Percentiles rank a stretch among this genome's conserved stretches.
These are phyloP conservation scores for Pseudoneurospora amorphoporcata DNA, from an alignment of 495 filamentous ascomycete genomes.

Conservation along the genomic window DNA sequence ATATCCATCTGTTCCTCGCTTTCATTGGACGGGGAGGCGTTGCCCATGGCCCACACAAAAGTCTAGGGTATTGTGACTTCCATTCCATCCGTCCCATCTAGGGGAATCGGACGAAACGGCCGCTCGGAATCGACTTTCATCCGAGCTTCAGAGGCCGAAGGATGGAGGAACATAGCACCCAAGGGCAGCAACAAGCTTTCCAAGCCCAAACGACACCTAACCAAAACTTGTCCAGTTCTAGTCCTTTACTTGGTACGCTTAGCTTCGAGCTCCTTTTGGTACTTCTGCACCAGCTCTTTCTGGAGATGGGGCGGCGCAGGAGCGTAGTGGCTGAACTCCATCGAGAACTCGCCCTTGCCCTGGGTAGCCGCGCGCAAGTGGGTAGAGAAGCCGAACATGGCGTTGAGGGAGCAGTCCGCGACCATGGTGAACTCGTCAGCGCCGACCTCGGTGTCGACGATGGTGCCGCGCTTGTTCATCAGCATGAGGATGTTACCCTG, in stretches of 20 bases:
- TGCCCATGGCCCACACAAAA: neutral
- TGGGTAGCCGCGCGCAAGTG: slow-evolving; percentile 89
- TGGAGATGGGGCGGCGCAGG: slow-evolving; percentile 82
- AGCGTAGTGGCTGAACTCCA: slow-evolving; percentile 97
- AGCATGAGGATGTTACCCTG: slow-evolving; percentile 92
- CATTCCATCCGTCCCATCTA: neutral
- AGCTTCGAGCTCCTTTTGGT: slow-evolving; percentile 74
- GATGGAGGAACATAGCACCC: neutral
- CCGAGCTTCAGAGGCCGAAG: neutral
- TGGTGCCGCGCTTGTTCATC: slow-evolving; percentile 92
- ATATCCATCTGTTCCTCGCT: neutral
- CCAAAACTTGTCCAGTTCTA: neutral
- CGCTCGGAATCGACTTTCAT: neutral
- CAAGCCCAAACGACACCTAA: neutral
- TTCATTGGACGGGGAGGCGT: neutral
- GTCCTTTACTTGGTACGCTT: slow-evolving; percentile 41
- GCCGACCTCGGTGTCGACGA: slow-evolving; percentile 92
- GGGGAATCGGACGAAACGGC: neutral
- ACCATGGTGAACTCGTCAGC: slow-evolving; percentile 91
- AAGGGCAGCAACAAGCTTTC: neutral
- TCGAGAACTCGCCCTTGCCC: slow-evolving; percentile 96
- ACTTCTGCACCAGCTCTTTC: slow-evolving; percentile 81
- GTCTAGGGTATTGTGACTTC: neutral
- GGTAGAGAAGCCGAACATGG: slow-evolving; percentile 94
- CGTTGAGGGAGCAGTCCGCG: slow-evolving; percentile 85